Conservation (phyloP, 2,329 filamentous ascomycete genomes). For the Fusarium irregulare region DNA sequence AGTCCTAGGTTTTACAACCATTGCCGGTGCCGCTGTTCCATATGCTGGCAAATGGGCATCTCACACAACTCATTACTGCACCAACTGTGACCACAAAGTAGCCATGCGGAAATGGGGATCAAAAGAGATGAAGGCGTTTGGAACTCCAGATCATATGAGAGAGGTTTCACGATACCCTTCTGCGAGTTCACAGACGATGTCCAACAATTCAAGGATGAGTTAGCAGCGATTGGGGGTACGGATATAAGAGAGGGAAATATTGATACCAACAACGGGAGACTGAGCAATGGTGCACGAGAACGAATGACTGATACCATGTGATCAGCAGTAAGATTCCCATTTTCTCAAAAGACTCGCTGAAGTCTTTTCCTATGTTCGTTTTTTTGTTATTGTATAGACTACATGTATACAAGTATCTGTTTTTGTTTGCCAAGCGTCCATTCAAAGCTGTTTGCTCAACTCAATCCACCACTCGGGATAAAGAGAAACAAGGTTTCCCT, state of each 20-base stretch:
- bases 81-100: conserved; percentile 39
- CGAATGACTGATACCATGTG: background rate
- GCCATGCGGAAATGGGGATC: conserved; percentile 28
- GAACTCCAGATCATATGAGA: conserved; percentile 39
- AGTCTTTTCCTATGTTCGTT: background rate
- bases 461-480: background rate
- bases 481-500: background rate
- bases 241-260: too few species aligned
- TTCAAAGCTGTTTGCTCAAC: background rate
- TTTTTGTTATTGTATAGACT: too few species aligned
- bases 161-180: conserved; percentile 34
- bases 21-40: conserved; percentile 37
- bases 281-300: background rate
- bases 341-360: too few species aligned
- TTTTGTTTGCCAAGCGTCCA: background rate
- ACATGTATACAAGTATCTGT: background rate
- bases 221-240: background rate
- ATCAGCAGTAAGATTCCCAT: background rate
- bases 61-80: conserved; percentile 40
- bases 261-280: background rate
- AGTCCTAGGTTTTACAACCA: conserved; percentile 37
- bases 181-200: background rate
- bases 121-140: conserved; percentile 26
- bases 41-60: conserved; percentile 36
- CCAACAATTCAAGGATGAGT: background rate